Base-by-base conservation (phyloP, 768 basidiomycete genomes). In the Boletus eberwhitei region DNA sequence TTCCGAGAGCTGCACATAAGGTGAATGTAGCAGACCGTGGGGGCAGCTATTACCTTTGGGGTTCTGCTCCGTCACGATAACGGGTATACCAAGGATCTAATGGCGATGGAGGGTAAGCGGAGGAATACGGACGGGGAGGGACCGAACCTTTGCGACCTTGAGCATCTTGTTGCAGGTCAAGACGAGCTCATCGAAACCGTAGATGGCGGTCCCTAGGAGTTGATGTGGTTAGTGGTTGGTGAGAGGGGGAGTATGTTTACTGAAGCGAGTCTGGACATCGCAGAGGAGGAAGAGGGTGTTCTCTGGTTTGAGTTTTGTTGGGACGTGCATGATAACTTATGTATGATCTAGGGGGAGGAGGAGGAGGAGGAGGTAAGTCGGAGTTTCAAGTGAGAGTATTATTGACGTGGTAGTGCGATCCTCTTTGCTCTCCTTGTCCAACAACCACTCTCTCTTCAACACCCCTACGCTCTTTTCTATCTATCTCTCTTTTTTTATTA, bases 51-150 rank as follows among this genome's bases (percentile, higher is more conserved):
- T 52, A 88, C 90, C 88, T 80, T 74, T 83, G 3, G 88, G 79
- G 64, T 90, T 89, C 71, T 96, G 93, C 57, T 92, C 93, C 0
- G 93, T 94, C 22, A 77, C 82, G n/a, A 94, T 67, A 11, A 95
- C 84, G 40, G 84, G 84, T 43, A 89, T 80, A 48, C 81, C 75
- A 39, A 88, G 75, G 50, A 87, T 71, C 83, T 87, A 53, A 8
- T 29, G 38, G 34, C 38, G 54, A 43, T 51, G 48, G n/a, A 40
- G 13, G 22, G n/a, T 44, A 22, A 53, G 42, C 29, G 31, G 26
- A 35, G 14, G 19, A 9, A 55, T 51, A 31, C 9, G 43, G 21
- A 16, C 3, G 29, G 43, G 2, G n/a, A 14, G n/a, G 2, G 41
- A 17, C 40, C 63, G 38, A 46, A 86, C 89, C 77, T 86, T 85